A percentile compares a stretch with the other conserved stretches of the same genome.
Evolutionary conservation across 1,139 yeast genomes (phyloP).

Genomic region (Petasospora fabianii): DNA sequence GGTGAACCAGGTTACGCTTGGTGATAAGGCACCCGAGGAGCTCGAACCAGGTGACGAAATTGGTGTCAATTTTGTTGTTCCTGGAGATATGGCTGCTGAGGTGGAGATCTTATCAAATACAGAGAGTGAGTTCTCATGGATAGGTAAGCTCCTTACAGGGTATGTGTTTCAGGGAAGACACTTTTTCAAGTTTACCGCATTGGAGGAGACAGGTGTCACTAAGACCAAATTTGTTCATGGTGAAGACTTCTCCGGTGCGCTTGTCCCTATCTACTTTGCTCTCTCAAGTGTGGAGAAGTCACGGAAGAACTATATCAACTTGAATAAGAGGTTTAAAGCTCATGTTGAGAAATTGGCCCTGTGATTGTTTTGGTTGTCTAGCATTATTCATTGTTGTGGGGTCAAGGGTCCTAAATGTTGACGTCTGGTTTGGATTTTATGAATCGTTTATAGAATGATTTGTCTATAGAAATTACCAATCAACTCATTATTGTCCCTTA

Average conservation of each 20-base stretch:
- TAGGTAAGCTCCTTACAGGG: not conserved
- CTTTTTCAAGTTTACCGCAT: conserved; percentile 2
- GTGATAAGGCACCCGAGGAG: not conserved
- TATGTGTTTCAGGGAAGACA: conserved; percentile 6
- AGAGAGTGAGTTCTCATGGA: conserved; percentile 3
- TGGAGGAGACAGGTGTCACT: not conserved
- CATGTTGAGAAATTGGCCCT: conserved; percentile 1
- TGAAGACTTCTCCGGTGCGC: conserved; percentile 5
- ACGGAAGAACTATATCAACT: not conserved
- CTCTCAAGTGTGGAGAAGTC: not conserved
- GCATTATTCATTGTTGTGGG: too few relatives aligned
- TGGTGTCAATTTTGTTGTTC: not conserved
- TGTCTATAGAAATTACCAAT: too few relatives aligned
- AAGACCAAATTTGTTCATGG: conserved; percentile 6
- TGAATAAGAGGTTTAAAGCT: conserved; percentile 3
- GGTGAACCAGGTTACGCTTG: not conserved
- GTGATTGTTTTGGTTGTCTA: too few relatives aligned
- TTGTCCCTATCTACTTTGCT: conserved; percentile 2
- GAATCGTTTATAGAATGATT: too few relatives aligned
- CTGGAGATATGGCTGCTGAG: not conserved
- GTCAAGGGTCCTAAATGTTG: too few relatives aligned
- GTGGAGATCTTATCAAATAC: conserved; percentile 1
- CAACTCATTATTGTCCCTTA: too few relatives aligned
- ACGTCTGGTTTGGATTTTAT: too few relatives aligned
- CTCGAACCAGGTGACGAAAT: not conserved